These are phyloP conservation scores for Chlamydomonas applanata DNA, from an alignment of 139 green algal genomes.

Conservation along the genomic window DNA sequence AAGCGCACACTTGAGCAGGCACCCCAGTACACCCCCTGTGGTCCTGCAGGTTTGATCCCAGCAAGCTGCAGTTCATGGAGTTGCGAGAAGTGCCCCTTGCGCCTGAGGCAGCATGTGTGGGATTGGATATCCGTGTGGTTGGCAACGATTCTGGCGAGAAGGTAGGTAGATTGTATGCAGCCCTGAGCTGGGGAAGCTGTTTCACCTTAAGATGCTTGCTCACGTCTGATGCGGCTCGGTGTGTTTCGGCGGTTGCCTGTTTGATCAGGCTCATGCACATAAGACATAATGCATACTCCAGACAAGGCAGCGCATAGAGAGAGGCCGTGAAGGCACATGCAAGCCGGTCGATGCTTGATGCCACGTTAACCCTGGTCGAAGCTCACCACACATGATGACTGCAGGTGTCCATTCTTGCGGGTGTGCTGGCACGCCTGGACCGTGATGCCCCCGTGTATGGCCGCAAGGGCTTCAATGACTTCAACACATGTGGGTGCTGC, in stretches of 20 bases:
- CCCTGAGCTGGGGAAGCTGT: neutral
- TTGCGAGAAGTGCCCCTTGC: constrained; percentile 70
- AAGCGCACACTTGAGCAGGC: neutral
- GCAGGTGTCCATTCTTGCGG: constrained; percentile 85
- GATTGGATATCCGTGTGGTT: constrained; percentile 88
- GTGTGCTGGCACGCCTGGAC: constrained; percentile 86
- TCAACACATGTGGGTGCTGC: constrained; percentile 79
- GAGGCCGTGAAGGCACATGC: too few species aligned
- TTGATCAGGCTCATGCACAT: too few species aligned
- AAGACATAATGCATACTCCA: too few species aligned
- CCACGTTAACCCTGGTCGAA: too few species aligned
- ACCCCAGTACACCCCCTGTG: neutral
- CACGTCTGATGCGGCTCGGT: too few species aligned
- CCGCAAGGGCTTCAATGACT: constrained; percentile 85
- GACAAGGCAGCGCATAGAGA: too few species aligned
- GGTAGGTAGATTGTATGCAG: constrained; percentile 18
- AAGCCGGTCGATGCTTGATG: too few species aligned
- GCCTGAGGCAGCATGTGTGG: constrained; percentile 76
- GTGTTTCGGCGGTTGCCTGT: too few species aligned
- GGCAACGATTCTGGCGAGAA: constrained; percentile 92
- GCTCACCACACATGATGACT: too few species aligned
- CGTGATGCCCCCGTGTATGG: constrained; percentile 81
- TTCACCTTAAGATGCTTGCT: too few species aligned
- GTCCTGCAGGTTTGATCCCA: constrained; percentile 49
- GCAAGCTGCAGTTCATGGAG: constrained; percentile 53